These are phyloP conservation scores for Kazachstania psychrophila DNA, from an alignment of 805 yeast species.

Conservation along the genomic window DNA sequence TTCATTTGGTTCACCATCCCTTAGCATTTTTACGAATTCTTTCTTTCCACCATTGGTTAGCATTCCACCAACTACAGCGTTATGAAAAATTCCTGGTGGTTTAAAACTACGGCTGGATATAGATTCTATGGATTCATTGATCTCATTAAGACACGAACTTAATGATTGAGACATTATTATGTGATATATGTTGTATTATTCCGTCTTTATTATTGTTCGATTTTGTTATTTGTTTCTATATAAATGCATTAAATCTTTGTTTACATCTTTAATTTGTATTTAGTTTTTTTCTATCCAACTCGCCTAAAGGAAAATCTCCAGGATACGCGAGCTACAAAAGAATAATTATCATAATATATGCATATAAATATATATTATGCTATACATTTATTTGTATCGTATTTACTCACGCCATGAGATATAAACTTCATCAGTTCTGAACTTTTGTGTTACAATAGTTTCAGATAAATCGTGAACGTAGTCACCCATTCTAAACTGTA, in stretches of 20 bases:
- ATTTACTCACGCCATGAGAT: constrained; percentile 76
- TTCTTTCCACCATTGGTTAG: constrained; percentile 30
- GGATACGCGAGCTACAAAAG: too few relatives aligned
- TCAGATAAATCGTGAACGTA: constrained; percentile 44
- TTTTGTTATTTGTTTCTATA: neutral
- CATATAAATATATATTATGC: too few relatives aligned
- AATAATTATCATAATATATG: too few relatives aligned
- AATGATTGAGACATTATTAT: constrained; percentile 23
- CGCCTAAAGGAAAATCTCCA: too few relatives aligned
- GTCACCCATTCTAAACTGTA: constrained; percentile 77
- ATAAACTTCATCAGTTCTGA: constrained; percentile 87
- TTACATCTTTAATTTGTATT: too few relatives aligned
- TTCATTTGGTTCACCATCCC: constrained; percentile 50
- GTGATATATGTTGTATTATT: neutral
- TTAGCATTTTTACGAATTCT: constrained; percentile 43
- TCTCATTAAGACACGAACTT: constrained; percentile 26
- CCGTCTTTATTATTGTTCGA: neutral
- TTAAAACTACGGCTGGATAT: constrained; percentile 39
- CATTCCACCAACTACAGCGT: constrained; percentile 41
- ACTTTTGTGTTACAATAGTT: constrained; percentile 86
- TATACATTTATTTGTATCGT: too few relatives aligned
- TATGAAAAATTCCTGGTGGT: constrained; percentile 55
- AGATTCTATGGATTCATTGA: constrained; percentile 35
- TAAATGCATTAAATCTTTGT: too few relatives aligned
- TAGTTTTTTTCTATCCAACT: neutral